Evolutionary conservation across 2,329 filamentous ascomycete genomes (phyloP), one percentile per base, ranked within the genome.

Genomic region (Fusarium cicatricum): DNA sequence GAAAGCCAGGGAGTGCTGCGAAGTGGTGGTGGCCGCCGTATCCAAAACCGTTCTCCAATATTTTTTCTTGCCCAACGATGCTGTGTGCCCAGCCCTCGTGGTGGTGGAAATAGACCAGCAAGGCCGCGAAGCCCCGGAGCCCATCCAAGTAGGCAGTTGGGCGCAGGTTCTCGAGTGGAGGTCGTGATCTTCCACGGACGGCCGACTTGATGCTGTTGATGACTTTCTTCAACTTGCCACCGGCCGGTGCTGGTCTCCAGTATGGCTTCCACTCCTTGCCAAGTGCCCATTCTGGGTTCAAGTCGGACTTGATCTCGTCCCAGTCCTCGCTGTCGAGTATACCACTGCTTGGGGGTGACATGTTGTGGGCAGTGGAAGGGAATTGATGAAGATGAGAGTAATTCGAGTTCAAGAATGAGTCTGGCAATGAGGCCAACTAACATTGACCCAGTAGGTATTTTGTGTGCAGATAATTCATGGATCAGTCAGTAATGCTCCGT

Each of bases 101-200:
- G 70, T 88, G 85, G 47, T 87, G 83, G 62, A 81, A 77, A 70
- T 89, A 90, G 12, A 90, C 87, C 23, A 89, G 69, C 26, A 90
- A 78, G 3, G 87, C 85, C 5, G 87, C 86, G 58, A 90, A 88
- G 4, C 88, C 87, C 67, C 88, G 77, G 12, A 90, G 74, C 12
- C 87, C 87, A 62, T 90, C 87, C 5, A 74, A 57, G 62, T 84
- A 87, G n/a, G 85, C 83, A 5, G 85, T 87, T 15, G 76, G 74
- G 7, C 81, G 75, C 12, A 80, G 71, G 12, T 65, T 71, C 6
- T 67, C 66, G 1, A 62, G 47, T 5, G 50, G 41, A 3, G 60
- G 50, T 2, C 58, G 44, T 34, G 59, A 38, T 38, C 56, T 63
- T 4, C 60, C 41, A 48, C 62, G 64, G 19, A 62, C 46, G 2